These are phyloP conservation scores for Cornus controversa DNA, from an alignment of 148 eudicot species.

Conservation along the genomic window DNA sequence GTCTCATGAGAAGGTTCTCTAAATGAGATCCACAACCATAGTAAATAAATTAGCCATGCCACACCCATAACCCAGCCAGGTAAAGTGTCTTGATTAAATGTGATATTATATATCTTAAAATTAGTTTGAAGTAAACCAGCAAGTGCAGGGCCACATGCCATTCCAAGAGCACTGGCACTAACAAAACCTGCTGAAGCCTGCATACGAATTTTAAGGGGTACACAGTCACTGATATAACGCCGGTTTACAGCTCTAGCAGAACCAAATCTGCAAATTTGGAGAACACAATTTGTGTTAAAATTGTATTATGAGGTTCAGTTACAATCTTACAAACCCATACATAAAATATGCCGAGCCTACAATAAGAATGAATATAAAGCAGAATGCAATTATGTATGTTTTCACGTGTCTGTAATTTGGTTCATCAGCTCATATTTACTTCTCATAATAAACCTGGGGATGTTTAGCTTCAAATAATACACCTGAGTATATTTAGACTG, in stretches of 20 bases:
- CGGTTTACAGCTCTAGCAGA: slow-evolving; percentile 85
- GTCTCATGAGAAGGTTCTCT: slow-evolving; percentile 46
- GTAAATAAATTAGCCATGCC: slow-evolving; percentile 66
- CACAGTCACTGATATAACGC: slow-evolving; percentile 83
- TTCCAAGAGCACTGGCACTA: slow-evolving; percentile 88
- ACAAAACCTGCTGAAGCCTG: slow-evolving; percentile 90
- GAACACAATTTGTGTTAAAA: not conserved
- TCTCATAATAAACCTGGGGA: too few species aligned
- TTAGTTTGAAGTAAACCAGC: slow-evolving; percentile 73
- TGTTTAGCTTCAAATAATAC: too few species aligned
- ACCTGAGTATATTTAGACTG: too few species aligned
- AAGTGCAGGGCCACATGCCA: slow-evolving; percentile 92
- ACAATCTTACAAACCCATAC: not conserved
- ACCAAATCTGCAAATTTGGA: slow-evolving; percentile 48
- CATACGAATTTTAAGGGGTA: slow-evolving; percentile 68
- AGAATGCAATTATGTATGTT: not conserved
- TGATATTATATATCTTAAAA: slow-evolving; percentile 53
- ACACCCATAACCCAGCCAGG: slow-evolving; percentile 85
- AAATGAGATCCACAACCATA: slow-evolving; percentile 64
- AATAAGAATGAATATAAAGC: not conserved
- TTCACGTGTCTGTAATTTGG: too few species aligned
- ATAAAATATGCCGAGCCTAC: not conserved
- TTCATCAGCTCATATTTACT: not conserved
- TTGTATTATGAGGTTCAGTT: not conserved
- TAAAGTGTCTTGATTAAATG: slow-evolving; percentile 58